Percentiles rank a stretch among this genome's conserved stretches.
These are phyloP conservation scores for Candida wancherniae DNA, from an alignment of 805 yeast genomes.

Conservation along the genomic window DNA sequence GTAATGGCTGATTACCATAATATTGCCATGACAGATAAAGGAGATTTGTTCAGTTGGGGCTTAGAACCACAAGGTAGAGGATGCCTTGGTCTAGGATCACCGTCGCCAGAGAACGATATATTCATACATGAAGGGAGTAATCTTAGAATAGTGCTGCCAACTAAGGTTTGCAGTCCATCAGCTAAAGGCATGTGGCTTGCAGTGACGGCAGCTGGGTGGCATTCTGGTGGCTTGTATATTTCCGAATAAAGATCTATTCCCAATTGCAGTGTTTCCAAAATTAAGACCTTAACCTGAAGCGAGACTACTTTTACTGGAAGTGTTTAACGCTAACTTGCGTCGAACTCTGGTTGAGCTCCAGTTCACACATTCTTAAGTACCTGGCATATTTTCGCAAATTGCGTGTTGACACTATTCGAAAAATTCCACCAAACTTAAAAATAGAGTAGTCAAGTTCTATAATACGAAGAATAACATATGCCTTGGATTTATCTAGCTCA, in stretches of 20 bases:
- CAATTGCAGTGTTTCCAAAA: too few species aligned
- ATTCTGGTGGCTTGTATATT: conserved; percentile 55
- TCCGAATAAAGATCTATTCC: conserved; percentile 1
- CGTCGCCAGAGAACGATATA: conserved; percentile 6
- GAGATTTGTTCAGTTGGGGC: conserved; percentile 65
- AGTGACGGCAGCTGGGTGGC: conserved; percentile 78
- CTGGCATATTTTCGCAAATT: too few species aligned
- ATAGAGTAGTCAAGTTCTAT: too few species aligned
- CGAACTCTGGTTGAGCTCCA: too few species aligned
- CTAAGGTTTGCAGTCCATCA: conserved; percentile 8
- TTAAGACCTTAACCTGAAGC: too few species aligned
- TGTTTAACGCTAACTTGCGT: too few species aligned
- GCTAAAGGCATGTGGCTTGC: conserved; percentile 45
- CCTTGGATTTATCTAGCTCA: too few species aligned
- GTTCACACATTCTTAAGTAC: too few species aligned
- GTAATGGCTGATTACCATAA: conserved; percentile 71
- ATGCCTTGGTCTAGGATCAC: conserved; percentile 57
- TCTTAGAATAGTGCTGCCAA: conserved; percentile 35
- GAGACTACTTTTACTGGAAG: too few species aligned
- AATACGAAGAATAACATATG: too few species aligned
- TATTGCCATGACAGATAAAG: conserved; percentile 56
- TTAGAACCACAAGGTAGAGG: conserved; percentile 59
- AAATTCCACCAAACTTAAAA: too few species aligned
- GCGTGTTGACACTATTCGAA: too few species aligned
- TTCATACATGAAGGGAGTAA: conserved; percentile 12